Conservation (phyloP, 208 protist species). For the Endotrypanum monterogeii region DNA sequence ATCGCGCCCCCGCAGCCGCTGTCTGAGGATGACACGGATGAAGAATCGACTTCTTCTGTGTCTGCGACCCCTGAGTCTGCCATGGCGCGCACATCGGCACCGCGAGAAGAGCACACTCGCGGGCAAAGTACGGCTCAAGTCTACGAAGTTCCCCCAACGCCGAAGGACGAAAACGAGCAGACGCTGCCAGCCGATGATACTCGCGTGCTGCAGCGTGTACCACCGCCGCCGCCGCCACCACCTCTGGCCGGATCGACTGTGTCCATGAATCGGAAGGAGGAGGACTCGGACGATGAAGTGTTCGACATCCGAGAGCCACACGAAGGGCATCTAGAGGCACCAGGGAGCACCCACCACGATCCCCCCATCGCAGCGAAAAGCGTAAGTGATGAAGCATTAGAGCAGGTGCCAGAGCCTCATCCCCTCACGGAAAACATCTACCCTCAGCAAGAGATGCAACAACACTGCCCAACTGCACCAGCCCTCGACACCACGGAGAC, state of each 20-base stretch:
- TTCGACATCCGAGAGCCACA: not conserved
- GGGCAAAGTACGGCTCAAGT: slow-evolving; percentile 27
- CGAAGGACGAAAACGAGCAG: slow-evolving; percentile 14
- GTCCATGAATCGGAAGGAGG: not conserved
- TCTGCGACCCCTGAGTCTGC: slow-evolving; percentile 23
- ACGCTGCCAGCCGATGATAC: slow-evolving; percentile 26
- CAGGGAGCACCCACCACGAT: not conserved
- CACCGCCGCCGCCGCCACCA: slow-evolving; percentile 30
- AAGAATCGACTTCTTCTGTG: not conserved
- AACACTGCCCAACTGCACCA: slow-evolving; percentile 25
- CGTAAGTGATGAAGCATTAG: slow-evolving; percentile 1
- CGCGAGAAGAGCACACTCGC: slow-evolving; percentile 11
- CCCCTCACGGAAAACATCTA: slow-evolving; percentile 16
- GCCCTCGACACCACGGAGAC: slow-evolving; percentile 20
- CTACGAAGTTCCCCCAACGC: slow-evolving; percentile 38
- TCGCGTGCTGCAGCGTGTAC: slow-evolving; percentile 32
- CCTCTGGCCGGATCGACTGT: slow-evolving; percentile 1
- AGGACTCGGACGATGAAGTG: not conserved
- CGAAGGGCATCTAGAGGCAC: not conserved
- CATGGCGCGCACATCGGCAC: slow-evolving; percentile 10
- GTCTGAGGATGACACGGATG: not conserved
- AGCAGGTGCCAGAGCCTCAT: slow-evolving; percentile 6
- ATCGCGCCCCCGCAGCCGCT: not conserved
- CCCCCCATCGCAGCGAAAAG: not conserved
- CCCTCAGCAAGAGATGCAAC: slow-evolving; percentile 21